Percentiles rank a stretch among this genome's conserved stretches.
phyloP scores from a whole-genome alignment of 176 grass and related monocot species.

The Oryza australiensis region DNA sequence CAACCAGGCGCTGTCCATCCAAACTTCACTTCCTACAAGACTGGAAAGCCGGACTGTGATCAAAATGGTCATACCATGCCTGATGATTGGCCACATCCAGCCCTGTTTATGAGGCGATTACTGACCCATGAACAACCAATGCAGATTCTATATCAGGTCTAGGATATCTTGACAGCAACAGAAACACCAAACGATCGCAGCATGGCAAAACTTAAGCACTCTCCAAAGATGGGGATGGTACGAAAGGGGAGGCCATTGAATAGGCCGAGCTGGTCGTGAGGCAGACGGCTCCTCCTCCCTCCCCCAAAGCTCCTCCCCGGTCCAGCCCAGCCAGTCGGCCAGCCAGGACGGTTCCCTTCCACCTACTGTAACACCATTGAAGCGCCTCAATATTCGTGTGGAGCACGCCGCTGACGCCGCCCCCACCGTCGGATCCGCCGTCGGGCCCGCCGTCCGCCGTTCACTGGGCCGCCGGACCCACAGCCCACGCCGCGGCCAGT shows the following conservation, averaged over 20 bases:
- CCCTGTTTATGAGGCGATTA: background rate
- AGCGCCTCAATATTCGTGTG: conserved; percentile 17
- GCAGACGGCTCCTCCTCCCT: conserved; percentile 1
- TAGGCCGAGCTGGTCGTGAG: conserved; percentile 27
- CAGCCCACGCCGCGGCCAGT: conserved; percentile 21
- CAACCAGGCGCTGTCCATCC: background rate
- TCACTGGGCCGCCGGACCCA: conserved; percentile 15
- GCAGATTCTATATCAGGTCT: background rate
- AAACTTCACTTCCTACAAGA: background rate
- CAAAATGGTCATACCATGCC: background rate
- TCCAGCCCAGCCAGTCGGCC: background rate
- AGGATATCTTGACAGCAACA: background rate
- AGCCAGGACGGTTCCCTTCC: conserved; percentile 30
- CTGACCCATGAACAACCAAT: background rate
- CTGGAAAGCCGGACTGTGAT: background rate
- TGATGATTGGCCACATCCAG: background rate
- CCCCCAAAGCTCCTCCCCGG: background rate
- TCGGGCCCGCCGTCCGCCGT: background rate
- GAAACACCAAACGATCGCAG: background rate
- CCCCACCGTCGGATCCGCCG: background rate
- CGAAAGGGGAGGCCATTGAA: conserved; percentile 39
- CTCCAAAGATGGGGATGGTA: conserved; percentile 1
- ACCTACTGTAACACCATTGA: conserved; percentile 31
- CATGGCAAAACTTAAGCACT: background rate
- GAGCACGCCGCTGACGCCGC: background rate